phyloP scores from a whole-genome alignment of 306 rosid species.

The Leucaena leucocephala region DNA sequence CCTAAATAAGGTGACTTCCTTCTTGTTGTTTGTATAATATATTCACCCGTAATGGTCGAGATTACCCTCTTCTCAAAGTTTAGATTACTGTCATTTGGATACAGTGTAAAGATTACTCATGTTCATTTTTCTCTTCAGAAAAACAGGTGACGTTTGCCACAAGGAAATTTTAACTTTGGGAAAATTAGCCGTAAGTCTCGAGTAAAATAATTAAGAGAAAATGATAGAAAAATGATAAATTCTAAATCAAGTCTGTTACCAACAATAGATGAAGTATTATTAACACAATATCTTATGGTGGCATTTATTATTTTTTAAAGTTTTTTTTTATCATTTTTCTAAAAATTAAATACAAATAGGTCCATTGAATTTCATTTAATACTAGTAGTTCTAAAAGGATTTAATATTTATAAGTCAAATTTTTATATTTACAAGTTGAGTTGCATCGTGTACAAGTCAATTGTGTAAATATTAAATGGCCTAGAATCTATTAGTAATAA shows the following conservation, averaged over 20 bases:
- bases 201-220: not conserved
- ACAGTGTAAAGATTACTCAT: not conserved
- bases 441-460: not conserved
- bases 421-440: not conserved
- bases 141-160: not conserved
- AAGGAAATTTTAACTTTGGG: not conserved
- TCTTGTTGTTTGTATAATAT: not conserved
- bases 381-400: not conserved
- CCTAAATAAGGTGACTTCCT: not conserved
- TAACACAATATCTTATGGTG: no score
- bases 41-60: not conserved
- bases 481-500: no score
- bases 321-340: no score
- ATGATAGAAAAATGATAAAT: no score
- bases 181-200: not conserved
- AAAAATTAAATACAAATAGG: not conserved
- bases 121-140: not conserved
- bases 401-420: no score
- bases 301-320: no score
- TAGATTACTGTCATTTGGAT: not conserved
- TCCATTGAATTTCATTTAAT: not conserved
- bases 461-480: no score
- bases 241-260: no score
- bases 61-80: constrained; percentile 3
- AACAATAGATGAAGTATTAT: no score